A percentile compares a stretch with the other conserved stretches of the same genome.
Evolutionary conservation across 129 eudicot genomes (phyloP).

Genomic region (Silybum marianum): DNA sequence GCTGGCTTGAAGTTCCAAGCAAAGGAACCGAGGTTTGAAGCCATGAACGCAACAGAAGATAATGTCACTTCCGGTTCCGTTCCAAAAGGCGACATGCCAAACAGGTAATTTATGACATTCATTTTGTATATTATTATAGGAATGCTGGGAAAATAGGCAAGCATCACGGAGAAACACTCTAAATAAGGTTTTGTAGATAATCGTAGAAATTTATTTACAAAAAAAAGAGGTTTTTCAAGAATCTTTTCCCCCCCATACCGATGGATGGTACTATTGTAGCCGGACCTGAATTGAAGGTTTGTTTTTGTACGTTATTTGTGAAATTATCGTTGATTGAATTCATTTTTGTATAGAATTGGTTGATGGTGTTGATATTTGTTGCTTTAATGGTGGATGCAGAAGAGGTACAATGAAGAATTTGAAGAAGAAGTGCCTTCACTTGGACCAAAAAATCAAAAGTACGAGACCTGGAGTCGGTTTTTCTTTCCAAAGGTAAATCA

Average conservation of each 20-base stretch:
- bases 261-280: slow-evolving; percentile 34
- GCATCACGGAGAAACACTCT: too few relatives aligned
- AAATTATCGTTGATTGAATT: background rate
- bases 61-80: too few relatives aligned
- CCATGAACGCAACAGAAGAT: too few relatives aligned
- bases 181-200: slow-evolving; percentile 17
- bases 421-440: slow-evolving; percentile 43
- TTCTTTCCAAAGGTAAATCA: slow-evolving; percentile 52
- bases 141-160: too few relatives aligned
- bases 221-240: background rate
- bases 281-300: slow-evolving; percentile 59
- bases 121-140: too few relatives aligned
- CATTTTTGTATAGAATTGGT: background rate
- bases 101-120: too few relatives aligned
- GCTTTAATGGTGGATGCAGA: slow-evolving; percentile 45
- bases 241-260: background rate
- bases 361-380: slow-evolving; percentile 8
- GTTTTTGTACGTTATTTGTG: background rate
- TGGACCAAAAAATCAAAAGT: slow-evolving; percentile 53
- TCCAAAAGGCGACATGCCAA: too few relatives aligned
- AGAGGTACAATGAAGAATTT: slow-evolving; percentile 44
- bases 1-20: too few relatives aligned
- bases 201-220: background rate
- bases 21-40: too few relatives aligned
- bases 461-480: slow-evolving; percentile 60